Base-by-base conservation (phyloP, 176 grass and related monocot species). In the Oryza rufipogon region DNA sequence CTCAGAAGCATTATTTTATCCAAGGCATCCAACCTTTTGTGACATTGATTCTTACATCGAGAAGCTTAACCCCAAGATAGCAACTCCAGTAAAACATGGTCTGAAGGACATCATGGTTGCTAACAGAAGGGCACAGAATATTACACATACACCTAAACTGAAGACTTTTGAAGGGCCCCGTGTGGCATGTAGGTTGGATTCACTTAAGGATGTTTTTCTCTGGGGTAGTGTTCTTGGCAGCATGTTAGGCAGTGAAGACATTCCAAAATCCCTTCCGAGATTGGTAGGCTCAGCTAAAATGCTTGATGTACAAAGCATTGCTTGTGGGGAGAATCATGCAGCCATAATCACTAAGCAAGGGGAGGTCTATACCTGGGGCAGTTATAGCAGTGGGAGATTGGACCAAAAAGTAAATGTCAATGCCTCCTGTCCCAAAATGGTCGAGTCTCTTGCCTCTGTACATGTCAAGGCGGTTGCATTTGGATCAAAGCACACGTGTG, bases 181-280 rank as follows among this genome's bases (percentile, higher is more conserved):
- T 69, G 19, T 74, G 25, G 65, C 89, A 78, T 82, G 92, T 51
- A 80, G 81, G 71, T 70, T 80, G 70, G 93, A 95, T 83, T 87
- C 89, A 52, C 66, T 98, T 66, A 98, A 93, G 86, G 96, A 95
- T 92, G 84, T 98, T 75, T 95, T 95, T 83, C 91, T 98, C 52
- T 98, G 96, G 96, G 96, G 96, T 38, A 83, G 87, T 86, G 85
- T 87, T 84, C 81, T 89, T 80, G 95, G 75, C 54, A 84, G 84
- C 76, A 74, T 84, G 16, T 88, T 86, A 77, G 90, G 83, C 9
- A 75, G 70, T 85, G 74, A 70, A 54, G 81, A 83, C 70, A 73
- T 69, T 48, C 64, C 70, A 63, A 93, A 90, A 75, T 71, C 85
- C 63, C 42, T 93, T 74, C 96, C 96, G 11, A 89, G 68, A 74